Evolutionary conservation across 352 stramenopile genomes (phyloP), one percentile per base, ranked within the genome.

Genomic region (Peronosclerospora sorghi): DNA sequence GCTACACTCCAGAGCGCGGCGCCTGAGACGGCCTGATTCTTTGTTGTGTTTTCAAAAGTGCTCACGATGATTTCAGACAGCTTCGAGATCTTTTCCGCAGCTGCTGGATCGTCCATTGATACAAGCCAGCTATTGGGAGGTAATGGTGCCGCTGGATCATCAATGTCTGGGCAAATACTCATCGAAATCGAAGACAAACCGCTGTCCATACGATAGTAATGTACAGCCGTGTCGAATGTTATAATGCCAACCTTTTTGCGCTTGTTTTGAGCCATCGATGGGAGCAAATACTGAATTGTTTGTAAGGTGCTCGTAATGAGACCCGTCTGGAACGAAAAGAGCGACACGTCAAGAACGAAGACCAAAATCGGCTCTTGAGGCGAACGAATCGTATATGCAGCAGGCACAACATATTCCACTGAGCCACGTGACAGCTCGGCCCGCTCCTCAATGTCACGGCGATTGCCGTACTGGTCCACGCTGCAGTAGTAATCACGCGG

Each of bases 181-280:
- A 92, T 75, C 20, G 77, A 84, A 43, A 92, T 89, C 14, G 57
- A 65, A 35, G 59, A 60, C 9, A 60, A 65, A 4, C 47, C 56
- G 18, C 50, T 51, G 51, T 92, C 67, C 73, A 89, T 85, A 38
- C 77, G 76, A 48, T 92, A 91, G 58, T 90, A 94, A 41, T 92
- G 80, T 21, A 93, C 74, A 2, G 66, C 60, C 12, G 73, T 70
- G 56, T 88, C 82, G 34, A 92, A 95, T 1, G 78, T 90, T 9
- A 94, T 60, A 35, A 95, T 88, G n/a, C 82, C 83, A 35, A 94
- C 64, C 45, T 92, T 92, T 56, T 88, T 87, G 52, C 78, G 68
- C 40, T 73, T 85, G 54, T 83, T 88, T 59, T 86, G 69, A 17
- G 71, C 71, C 26, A 88, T 65, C 26, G 71, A 77, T 9, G 73